Evolutionary conservation across 2,329 filamentous ascomycete genomes (phyloP), one percentile per base, ranked within the genome.

Genomic region (Fusarium sp.): DNA sequence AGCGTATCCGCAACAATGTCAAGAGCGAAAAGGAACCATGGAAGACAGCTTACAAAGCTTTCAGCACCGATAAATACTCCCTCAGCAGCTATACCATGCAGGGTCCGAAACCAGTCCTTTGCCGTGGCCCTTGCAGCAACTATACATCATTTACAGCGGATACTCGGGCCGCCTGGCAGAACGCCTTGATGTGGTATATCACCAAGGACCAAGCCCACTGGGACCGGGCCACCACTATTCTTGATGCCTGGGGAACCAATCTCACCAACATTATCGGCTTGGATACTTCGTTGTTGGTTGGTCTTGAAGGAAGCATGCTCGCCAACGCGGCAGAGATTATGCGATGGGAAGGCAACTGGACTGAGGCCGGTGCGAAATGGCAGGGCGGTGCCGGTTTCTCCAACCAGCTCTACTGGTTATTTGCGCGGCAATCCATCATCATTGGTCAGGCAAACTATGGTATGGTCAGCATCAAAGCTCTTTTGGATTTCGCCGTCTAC

Each of bases 271-370:
- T 84, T 45, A 77, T 82, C 40, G 81, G 82, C 2, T 79, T 74
- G 0, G 82, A 84, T 63, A 76, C 74, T 1, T 82, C 82, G 1
- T 79, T 85, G 3, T 69, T 85, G 6, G 72, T 85, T 8, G 83
- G 80, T 1, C 71, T 85, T 0, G 83, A 85, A 10, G 84, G 84
- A 1, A 80, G 82, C 25, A 42, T 85, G 18, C 80, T 85, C 10
- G 83, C 80, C 22, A 86, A 86, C 36, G 83, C 84, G 0, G 84
- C 83, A 1, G 84, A 85, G 73, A 84, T 86, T 33, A 84, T 86
- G 82, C 80, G 83, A 33, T 85, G 83, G 82, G 84, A 85, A 67
- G 83, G 82, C 9, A 75, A 77, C 25, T 85, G 84, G 84, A 74
- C 75, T 0, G 84, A 86, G 65, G 31, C 69, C 3, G 82, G 83